Evolutionary conservation across 306 rosid genomes (phyloP), one percentile per base, ranked within the genome.

Genomic region (Glycine soja): DNA sequence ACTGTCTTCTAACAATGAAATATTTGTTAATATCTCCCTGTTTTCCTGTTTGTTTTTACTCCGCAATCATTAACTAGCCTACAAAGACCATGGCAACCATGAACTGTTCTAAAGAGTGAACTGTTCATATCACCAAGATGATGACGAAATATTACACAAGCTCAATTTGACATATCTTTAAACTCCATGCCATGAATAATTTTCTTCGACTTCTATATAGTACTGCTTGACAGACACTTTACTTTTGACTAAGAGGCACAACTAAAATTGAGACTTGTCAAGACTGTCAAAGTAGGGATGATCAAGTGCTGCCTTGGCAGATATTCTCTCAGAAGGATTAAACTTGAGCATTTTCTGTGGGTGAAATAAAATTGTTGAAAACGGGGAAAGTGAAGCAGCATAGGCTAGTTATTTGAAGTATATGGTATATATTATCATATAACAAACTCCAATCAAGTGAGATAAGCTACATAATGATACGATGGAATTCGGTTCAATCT

Each of bases 271-370:
- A 71, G 97, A 95, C 88, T 89, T 93, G 88, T 95, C 99, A 11
- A 95, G 94, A 86, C 88, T 84, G 81, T 91, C 98, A 43, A 95
- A 95, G 85, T 95, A 95, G 34, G 99, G 97, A 77, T 95, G 99
- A 72, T 93, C 96, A 51, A 95, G 87, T 12, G 99, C 99, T 68
- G 91, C 98, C 85, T 95, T 95, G n/a, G 99, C 99, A 42, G 98
- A 95, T 81, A 95, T 95, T 83, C 97, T 93, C 48, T 91, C 99
- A 56, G 85, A 86, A 16, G 97, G 99, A 74, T 95, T 91, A 34
- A 91, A 93, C 78, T 78, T 84, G 7, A 95, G 98, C 99, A 93
- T 93, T 88, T 90, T 91, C 98, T 95, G 97, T 88, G 85, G 42
- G 54, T 6, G 24, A 72, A 71, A 64, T 24, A 24, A 24, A 24